Percentiles rank a stretch among this genome's conserved stretches.
phyloP scores from a whole-genome alignment of 805 yeast species.

The Ogataea populi-albae region DNA sequence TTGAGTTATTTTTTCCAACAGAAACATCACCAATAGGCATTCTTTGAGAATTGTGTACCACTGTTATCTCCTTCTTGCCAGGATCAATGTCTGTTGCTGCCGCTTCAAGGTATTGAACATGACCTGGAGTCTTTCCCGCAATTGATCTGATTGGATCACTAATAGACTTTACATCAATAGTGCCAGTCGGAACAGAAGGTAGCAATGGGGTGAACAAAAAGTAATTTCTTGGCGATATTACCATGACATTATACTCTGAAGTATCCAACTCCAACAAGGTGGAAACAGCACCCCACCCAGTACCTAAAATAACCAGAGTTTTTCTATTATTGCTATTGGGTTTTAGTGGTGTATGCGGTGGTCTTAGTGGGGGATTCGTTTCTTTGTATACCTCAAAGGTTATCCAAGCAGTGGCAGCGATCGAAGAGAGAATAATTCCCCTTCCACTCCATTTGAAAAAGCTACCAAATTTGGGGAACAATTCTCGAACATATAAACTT shows the following conservation, averaged over 20 bases:
- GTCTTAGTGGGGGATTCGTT: conserved; percentile 41
- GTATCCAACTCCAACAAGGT: conserved; percentile 53
- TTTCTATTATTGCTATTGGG: conserved; percentile 47
- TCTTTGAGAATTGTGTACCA: conserved; percentile 49
- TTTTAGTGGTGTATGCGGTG: conserved; percentile 42
- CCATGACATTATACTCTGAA: conserved; percentile 49
- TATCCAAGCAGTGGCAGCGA: conserved; percentile 37
- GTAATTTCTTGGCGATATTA: conserved; percentile 55
- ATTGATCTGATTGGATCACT: conserved; percentile 53
- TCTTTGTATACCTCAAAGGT: conserved; percentile 39
- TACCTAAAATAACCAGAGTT: conserved; percentile 39
- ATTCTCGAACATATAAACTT: too few species aligned
- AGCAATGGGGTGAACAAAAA: conserved; percentile 54
- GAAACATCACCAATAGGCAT: too few species aligned
- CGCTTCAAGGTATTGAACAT: conserved; percentile 53
- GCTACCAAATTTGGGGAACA: too few species aligned
- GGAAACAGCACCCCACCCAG: conserved; percentile 58
- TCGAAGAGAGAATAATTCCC: too few species aligned
- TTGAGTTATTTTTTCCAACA: too few species aligned
- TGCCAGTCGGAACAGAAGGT: conserved; percentile 56
- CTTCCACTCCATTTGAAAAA: too few species aligned
- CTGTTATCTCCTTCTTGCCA: conserved; percentile 39
- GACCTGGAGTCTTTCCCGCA: conserved; percentile 49
- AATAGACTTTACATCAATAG: conserved; percentile 50
- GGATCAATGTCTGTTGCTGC: conserved; percentile 54